Conservation (phyloP, 768 basidiomycete genomes). For the Pulveroboletus ravenelii region DNA sequence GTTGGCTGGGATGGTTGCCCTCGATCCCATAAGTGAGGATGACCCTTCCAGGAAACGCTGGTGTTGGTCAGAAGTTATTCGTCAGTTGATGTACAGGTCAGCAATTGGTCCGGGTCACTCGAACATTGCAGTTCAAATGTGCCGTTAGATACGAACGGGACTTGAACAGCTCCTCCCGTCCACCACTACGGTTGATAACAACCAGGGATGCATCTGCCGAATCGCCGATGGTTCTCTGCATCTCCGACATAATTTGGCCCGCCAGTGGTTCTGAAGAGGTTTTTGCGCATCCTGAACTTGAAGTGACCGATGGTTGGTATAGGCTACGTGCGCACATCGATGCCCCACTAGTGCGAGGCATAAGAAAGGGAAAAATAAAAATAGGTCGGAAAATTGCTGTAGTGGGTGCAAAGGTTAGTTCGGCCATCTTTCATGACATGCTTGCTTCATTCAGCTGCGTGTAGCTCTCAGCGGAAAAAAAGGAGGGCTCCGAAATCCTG, state of each 20-base stretch:
- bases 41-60: constrained; percentile 53
- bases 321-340: constrained; percentile 75
- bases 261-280: constrained; percentile 35
- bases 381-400: constrained; percentile 83
- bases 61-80: constrained; percentile 78
- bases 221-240: constrained; percentile 79
- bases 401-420: constrained; percentile 70
- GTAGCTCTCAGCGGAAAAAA: constrained; percentile 64
- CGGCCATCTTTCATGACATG: not conserved
- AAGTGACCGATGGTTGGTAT: constrained; percentile 99
- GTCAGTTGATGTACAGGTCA: constrained; percentile 84
- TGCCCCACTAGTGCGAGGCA: constrained; percentile 62
- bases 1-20: constrained; percentile 73
- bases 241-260: constrained; percentile 67
- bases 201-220: constrained; percentile 79
- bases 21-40: constrained; percentile 60
- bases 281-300: constrained; percentile 55
- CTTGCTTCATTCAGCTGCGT: not conserved
- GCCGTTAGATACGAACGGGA: constrained; percentile 80
- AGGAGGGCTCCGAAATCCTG: constrained; percentile 78
- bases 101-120: constrained; percentile 8
- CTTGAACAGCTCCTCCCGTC: constrained; percentile 69
- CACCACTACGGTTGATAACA: constrained; percentile 74
- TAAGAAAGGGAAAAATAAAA: constrained; percentile 58
- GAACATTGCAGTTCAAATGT: not conserved